These are phyloP conservation scores for Pichia sp. DNA, from an alignment of 1,139 yeast species.

Conservation along the genomic window DNA sequence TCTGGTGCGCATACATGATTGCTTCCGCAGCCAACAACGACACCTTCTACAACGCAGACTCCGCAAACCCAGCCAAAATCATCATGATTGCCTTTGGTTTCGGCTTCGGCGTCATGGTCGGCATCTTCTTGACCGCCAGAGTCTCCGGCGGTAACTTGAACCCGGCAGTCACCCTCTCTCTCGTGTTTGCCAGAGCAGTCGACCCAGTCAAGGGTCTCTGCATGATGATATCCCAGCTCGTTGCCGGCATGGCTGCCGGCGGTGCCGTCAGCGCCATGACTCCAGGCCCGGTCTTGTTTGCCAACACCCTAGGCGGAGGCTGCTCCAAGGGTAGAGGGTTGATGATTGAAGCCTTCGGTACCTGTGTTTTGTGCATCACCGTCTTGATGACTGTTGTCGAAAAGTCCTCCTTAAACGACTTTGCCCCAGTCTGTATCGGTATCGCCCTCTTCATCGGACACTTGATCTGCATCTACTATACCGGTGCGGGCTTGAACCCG, in stretches of 20 bases:
- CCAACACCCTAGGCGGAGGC: conserved; percentile 71
- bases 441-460: conserved; percentile 78
- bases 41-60: conserved; percentile 33
- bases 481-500: conserved; percentile 92
- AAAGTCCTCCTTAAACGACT: conserved; percentile 67
- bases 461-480: conserved; percentile 73
- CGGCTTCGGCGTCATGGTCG: conserved; percentile 79
- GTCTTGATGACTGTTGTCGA: conserved; percentile 84
- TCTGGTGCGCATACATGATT: conserved; percentile 77
- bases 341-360: conserved; percentile 80
- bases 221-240: conserved; percentile 62
- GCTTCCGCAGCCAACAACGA: conserved; percentile 81
- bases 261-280: conserved; percentile 87
- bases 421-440: conserved; percentile 86
- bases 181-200: conserved; percentile 66
- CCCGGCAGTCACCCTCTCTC: conserved; percentile 80
- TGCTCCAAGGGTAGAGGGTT: conserved; percentile 71
- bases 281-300: conserved; percentile 72
- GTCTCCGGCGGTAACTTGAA: conserved; percentile 88
- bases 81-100: conserved; percentile 84
- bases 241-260: conserved; percentile 91
- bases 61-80: conserved; percentile 60
- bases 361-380: conserved; percentile 66
- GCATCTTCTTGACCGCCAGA: conserved; percentile 69
- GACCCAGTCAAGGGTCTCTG: conserved; percentile 67